phyloP scores from a whole-genome alignment of 129 eudicot species.

The Kitagawia praeruptora region DNA sequence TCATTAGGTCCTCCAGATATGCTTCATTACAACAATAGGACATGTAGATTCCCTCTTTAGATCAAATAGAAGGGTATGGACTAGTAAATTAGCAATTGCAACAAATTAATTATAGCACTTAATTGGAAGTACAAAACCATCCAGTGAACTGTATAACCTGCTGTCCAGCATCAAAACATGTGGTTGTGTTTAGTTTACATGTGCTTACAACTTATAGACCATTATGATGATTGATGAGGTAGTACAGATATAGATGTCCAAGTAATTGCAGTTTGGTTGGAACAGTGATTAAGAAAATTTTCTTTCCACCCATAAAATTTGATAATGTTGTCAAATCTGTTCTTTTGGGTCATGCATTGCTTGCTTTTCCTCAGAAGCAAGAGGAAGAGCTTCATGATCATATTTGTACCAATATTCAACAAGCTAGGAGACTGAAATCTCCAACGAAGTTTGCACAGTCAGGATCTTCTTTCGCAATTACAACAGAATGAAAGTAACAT shows the following conservation, averaged over 20 bases:
- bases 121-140: not conserved
- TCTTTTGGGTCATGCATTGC: too few species aligned
- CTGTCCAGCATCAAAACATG: not conserved
- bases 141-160: not conserved
- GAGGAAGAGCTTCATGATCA: constrained; percentile 26
- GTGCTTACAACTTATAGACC: not conserved
- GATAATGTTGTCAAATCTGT: too few species aligned
- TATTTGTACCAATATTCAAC: too few species aligned
- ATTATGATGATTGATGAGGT: too few species aligned
- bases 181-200: not conserved
- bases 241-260: not conserved
- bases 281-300: too few species aligned
- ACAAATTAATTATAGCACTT: not conserved
- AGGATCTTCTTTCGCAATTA: too few species aligned
- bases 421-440: too few species aligned
- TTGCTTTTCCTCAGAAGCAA: too few species aligned
- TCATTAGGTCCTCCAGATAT: not conserved
- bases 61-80: not conserved
- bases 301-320: too few species aligned
- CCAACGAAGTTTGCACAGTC: too few species aligned
- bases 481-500: too few species aligned
- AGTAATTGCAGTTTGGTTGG: not conserved
- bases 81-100: not conserved
- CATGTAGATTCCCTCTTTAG: not conserved
- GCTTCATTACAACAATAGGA: not conserved